Conservation (phyloP, 129 eudicot species). For the Tanacetum coccineum region DNA sequence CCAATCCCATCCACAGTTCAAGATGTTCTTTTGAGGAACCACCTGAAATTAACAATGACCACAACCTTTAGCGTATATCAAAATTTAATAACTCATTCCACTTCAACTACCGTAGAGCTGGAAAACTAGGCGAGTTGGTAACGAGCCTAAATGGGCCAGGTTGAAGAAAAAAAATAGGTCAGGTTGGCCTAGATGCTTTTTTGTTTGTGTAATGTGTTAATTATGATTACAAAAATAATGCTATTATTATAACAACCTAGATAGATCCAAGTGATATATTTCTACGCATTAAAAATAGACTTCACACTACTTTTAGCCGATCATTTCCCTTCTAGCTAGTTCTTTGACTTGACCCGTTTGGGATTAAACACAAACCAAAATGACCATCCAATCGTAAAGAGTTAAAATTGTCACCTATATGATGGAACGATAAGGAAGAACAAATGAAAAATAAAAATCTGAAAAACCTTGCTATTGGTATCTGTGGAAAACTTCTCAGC, state of each 20-base stretch:
- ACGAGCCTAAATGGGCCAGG: too few species aligned
- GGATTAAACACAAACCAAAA: neutral
- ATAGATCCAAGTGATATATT: neutral
- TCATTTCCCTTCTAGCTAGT: too few species aligned
- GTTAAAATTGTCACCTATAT: neutral
- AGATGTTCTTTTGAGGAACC: conserved; percentile 74
- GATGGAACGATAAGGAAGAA: neutral
- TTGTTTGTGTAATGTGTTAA: too few species aligned
- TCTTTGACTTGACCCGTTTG: too few species aligned
- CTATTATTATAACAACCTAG: neutral
- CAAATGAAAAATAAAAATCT: neutral
- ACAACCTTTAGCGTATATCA: conserved; percentile 5
- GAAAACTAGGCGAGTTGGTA: too few species aligned
- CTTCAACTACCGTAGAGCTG: too few species aligned
- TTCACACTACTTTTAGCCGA: neutral
- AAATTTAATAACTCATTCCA: too few species aligned
- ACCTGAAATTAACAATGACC: conserved; percentile 29
- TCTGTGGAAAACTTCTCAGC: conserved; percentile 94
- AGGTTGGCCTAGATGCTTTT: too few species aligned
- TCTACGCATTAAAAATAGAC: neutral
- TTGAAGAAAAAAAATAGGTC: too few species aligned
- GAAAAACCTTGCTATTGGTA: too few species aligned
- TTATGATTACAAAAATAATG: too few species aligned
- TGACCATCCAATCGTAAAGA: too few species aligned
- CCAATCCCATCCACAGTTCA: conserved; percentile 98